phyloP scores from a whole-genome alignment of 345 rosid species.

The Salix koriyanagi region DNA sequence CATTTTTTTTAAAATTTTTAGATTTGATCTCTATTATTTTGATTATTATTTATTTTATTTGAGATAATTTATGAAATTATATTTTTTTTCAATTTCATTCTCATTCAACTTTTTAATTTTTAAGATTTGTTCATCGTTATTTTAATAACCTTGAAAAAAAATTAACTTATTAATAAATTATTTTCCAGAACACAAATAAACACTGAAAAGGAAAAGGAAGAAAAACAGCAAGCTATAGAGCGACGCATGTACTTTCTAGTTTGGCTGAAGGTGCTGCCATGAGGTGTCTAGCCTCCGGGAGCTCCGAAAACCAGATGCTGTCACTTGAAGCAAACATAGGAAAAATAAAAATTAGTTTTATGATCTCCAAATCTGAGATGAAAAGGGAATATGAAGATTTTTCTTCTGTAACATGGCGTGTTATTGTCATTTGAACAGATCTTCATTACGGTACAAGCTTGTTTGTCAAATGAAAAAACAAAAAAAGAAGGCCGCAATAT shows the following conservation, averaged over 20 bases:
- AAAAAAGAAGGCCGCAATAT: constrained; percentile 37
- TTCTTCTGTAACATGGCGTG: constrained; percentile 6
- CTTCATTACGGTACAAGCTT: constrained; percentile 23
- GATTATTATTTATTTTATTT: too few relatives aligned
- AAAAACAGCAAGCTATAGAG: not conserved
- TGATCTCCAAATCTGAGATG: constrained; percentile 8
- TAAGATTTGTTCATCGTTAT: too few relatives aligned
- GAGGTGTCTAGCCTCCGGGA: not conserved
- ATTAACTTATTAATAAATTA: too few relatives aligned
- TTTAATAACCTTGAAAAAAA: too few relatives aligned
- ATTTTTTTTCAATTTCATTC: too few relatives aligned
- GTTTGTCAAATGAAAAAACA: constrained; percentile 17
- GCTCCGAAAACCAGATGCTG: constrained; percentile 3
- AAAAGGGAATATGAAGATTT: not conserved
- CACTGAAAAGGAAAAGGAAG: not conserved
- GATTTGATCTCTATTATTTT: too few relatives aligned
- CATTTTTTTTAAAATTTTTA: too few relatives aligned
- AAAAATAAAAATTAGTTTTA: not conserved
- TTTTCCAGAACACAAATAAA: too few relatives aligned
- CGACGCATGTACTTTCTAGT: not conserved
- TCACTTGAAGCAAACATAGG: not conserved
- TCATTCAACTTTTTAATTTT: too few relatives aligned
- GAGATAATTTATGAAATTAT: too few relatives aligned
- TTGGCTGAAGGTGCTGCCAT: not conserved
- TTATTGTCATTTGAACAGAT: constrained; percentile 21